phyloP scores from a whole-genome alignment of 129 eudicot species.

The Heracleum sosnowskyi region DNA sequence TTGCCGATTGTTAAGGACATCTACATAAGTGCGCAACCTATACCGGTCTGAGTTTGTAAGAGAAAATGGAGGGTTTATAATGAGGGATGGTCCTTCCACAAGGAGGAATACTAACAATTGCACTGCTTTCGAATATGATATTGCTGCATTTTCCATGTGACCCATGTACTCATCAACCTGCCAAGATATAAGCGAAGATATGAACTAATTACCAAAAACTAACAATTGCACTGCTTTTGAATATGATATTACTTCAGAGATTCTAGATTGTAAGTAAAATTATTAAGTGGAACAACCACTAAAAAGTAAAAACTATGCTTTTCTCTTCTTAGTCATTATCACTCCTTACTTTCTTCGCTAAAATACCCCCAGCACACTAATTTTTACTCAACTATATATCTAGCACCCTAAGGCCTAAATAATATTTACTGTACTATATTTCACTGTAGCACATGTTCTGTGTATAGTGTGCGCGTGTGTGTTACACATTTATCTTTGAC shows the following conservation, averaged over 20 bases:
- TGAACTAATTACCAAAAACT: neutral
- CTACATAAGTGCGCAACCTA: constrained; percentile 67
- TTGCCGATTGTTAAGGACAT: constrained; percentile 67
- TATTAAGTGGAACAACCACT: neutral
- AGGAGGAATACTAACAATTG: constrained; percentile 56
- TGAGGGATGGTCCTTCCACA: constrained; percentile 89
- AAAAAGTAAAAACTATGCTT: neutral
- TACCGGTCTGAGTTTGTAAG: constrained; percentile 77
- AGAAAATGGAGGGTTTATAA: constrained; percentile 81
- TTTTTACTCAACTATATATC: neutral
- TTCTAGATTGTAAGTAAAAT: neutral
- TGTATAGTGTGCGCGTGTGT: no score
- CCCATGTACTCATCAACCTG: constrained; percentile 98
- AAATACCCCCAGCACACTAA: neutral
- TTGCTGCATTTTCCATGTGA: constrained; percentile 51
- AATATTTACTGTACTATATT: neutral
- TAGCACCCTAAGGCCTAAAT: neutral
- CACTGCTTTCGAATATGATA: constrained; percentile 60
- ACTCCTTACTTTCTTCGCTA: neutral
- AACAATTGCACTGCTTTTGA: no score
- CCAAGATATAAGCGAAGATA: constrained; percentile 10
- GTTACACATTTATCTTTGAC: no score
- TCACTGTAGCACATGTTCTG: neutral
- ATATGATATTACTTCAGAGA: neutral
- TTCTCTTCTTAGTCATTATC: neutral